A percentile compares a stretch with the other conserved stretches of the same genome.
phyloP scores from a whole-genome alignment of 2,329 filamentous ascomycete genomes.

The Cadophora luteo-olivacea region DNA sequence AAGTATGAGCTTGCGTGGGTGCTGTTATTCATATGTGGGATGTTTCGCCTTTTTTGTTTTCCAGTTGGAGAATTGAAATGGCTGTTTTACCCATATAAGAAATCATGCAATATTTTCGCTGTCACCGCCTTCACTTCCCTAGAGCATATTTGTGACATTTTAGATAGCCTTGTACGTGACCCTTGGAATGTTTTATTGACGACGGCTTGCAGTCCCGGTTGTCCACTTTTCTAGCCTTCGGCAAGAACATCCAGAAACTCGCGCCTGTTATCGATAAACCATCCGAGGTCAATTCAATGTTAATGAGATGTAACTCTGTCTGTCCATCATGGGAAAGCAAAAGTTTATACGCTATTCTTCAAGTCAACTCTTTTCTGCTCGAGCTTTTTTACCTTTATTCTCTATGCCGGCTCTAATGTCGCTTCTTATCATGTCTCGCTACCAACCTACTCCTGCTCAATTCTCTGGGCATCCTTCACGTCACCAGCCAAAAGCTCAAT shows the following conservation, averaged over 20 bases:
- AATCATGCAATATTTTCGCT: neutral
- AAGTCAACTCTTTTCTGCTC: neutral
- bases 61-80: neutral
- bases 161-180: no score
- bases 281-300: no score
- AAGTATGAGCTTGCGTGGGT: no score
- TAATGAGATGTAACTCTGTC: neutral
- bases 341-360: neutral
- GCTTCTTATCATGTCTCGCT: no score
- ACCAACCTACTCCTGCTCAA: neutral
- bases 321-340: neutral
- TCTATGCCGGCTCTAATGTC: no score
- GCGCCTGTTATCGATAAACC: no score
- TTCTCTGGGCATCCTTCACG: neutral
- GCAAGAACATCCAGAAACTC: no score
- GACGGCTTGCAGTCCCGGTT: no score
- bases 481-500: conserved; percentile 52
- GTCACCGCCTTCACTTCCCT: neutral
- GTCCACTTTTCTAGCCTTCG: no score
- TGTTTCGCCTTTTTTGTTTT: neutral
- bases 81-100: neutral
- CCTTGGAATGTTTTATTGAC: no score
- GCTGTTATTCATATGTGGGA: no score
- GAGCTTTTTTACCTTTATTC: no score
- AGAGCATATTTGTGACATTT: neutral